Base-by-base conservation (phyloP, 192 early-diverging fungal genomes). In the Mortierella alpina region DNA sequence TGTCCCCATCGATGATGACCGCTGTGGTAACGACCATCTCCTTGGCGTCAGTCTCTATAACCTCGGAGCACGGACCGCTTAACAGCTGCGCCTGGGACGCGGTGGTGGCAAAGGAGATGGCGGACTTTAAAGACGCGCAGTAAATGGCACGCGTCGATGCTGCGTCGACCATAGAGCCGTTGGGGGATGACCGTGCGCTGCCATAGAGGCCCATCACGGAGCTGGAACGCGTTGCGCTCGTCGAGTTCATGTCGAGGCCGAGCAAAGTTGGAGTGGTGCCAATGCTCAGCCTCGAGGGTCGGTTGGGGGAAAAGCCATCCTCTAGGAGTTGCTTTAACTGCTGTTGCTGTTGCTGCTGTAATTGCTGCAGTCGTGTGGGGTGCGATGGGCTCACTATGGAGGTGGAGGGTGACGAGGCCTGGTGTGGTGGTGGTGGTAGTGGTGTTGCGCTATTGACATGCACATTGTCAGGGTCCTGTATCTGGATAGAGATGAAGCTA, bases 201-300 rank as follows among this genome's bases (percentile, higher is more conserved):
- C 73, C 73, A 49, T 67, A 75, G 12, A 75, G 53, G 10, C 55
- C 73, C 31, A 75, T 45, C 14, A 75, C 47, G 0, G 73, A 75
- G 22, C 60, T 63, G 1, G 70, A 72, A 0, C 68, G 59, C 13
- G 59, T 49, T n/a, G 40, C 9, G 10, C 53, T 22, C 20, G 52
- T 41, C 6, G 22, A 40, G 18, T 51, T 56, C 64, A 56, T 61
- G 9, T 75, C 72, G 23, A 75, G 58, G 6, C 59, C 57, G 8
- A 75, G 59, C 7, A 54, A 39, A 0, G 64, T 46, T 22, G 72
- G 17, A 1, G 45, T 52, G 7, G 52, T 55, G 40, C 48, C 47
- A 2, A 31, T 31, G 31, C 31, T 31, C 12, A 23, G 39, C 39
- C 23, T 12, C 39, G 58, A 22, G 31, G 58, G 58, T 41, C 41